phyloP scores from a whole-genome alignment of 352 stramenopile genomes.

The Phytophthora meadii region DNA sequence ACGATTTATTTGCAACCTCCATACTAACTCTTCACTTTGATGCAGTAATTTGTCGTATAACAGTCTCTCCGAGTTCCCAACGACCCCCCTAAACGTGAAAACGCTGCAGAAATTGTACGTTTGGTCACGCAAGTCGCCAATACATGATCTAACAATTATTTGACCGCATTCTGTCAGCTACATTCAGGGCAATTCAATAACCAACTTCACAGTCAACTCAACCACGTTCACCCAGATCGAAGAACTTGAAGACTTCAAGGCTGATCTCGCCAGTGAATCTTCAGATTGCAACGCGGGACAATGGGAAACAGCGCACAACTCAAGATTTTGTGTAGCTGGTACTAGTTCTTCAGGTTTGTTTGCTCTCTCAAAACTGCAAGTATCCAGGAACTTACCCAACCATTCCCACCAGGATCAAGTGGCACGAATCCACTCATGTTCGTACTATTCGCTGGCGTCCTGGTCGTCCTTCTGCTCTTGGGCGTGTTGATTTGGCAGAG shows the following conservation, averaged over 20 bases:
- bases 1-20: neutral
- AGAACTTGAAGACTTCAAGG: conserved; percentile 31
- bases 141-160: neutral
- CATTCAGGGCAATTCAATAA: conserved; percentile 38
- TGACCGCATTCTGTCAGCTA: conserved; percentile 19
- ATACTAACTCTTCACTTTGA: conserved; percentile 2
- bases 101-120: conserved; percentile 36
- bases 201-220: conserved; percentile 33
- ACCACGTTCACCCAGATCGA: conserved; percentile 30
- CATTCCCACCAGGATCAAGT: conserved; percentile 1
- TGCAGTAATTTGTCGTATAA: conserved; percentile 48
- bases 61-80: conserved; percentile 36
- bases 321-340: conserved; percentile 38
- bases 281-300: conserved; percentile 17
- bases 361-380: neutral
- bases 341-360: conserved; percentile 20
- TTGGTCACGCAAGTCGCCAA: neutral
- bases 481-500: conserved; percentile 31
- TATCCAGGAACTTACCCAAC: neutral
- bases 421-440: conserved; percentile 27
- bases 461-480: conserved; percentile 41
- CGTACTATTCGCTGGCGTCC: conserved; percentile 24
- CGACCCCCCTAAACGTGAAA: conserved; percentile 30
- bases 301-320: conserved; percentile 32
- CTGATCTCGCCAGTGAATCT: conserved; percentile 15